These are phyloP conservation scores for Phytopythium kandeliae DNA, from an alignment of 352 stramenopile genomes.

Conservation along the genomic window DNA sequence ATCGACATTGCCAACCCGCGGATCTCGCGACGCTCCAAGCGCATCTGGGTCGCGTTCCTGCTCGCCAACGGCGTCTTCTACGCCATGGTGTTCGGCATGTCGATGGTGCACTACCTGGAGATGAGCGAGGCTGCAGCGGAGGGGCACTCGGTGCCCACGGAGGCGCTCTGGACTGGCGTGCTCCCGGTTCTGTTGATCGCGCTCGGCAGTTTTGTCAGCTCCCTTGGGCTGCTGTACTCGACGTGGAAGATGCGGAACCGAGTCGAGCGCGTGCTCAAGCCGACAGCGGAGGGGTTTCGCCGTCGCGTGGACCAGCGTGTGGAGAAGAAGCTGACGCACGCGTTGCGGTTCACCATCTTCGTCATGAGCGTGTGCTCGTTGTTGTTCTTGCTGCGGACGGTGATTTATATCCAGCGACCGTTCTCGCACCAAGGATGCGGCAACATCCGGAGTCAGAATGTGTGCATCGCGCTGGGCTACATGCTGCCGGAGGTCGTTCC, in stretches of 20 bases:
- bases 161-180: constrained; percentile 40
- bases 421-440: constrained; percentile 74
- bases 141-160: constrained; percentile 8
- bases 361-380: constrained; percentile 67
- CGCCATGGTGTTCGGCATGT: constrained; percentile 51
- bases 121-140: constrained; percentile 15
- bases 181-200: constrained; percentile 67
- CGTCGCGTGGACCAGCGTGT: constrained; percentile 54
- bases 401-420: constrained; percentile 79
- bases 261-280: constrained; percentile 61
- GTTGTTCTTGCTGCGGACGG: constrained; percentile 59
- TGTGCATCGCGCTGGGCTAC: constrained; percentile 72
- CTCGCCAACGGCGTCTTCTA: constrained; percentile 75
- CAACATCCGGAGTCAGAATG: constrained; percentile 46
- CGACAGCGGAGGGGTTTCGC: constrained; percentile 30
- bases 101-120: constrained; percentile 33
- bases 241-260: constrained; percentile 67
- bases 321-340: constrained; percentile 64
- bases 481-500: constrained; percentile 66
- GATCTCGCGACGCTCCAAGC: constrained; percentile 57
- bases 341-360: constrained; percentile 60
- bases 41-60: constrained; percentile 73
- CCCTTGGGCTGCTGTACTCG: constrained; percentile 66
- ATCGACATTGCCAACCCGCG: constrained; percentile 85
- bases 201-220: constrained; percentile 56